Evolutionary conservation across 2,329 filamentous ascomycete genomes (phyloP), one percentile per base, ranked within the genome.

Genomic region (Penicillium rolfsii): DNA sequence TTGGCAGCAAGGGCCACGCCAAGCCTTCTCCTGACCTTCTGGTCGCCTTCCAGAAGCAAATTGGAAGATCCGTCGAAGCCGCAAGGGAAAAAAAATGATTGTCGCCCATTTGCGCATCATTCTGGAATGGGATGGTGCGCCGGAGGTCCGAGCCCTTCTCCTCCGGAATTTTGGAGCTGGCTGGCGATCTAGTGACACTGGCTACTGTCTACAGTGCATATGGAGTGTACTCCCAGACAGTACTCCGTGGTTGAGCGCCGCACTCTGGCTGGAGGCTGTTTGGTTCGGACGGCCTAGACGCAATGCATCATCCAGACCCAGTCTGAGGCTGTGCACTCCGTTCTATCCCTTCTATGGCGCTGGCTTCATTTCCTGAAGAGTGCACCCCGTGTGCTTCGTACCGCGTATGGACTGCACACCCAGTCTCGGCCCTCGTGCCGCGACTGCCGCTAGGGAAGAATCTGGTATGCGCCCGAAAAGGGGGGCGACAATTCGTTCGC

Each of bases 1-100:
- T 57, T 63, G 62, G 64, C 46, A 36, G 50, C 14, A 48, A 45
- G 36, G 14, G 2, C 35, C 50, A 53, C 30, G 65, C 67, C 64
- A 69, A 68, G 65, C 62, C 67, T 69, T 66, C 67, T 64, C 64
- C 64, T 67, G 60, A 63, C 62, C 67, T 70, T 70, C 67, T 64
- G 58, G 66, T 58, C 62, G 64, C 60, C 58, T 60, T 46, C 67
- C 63, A 68, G 67, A 70, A 70, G 67, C 61, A 52, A 26, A 64
- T 65, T 67, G 54, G 65, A 68, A 69, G 65, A 52, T 36, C 46
- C 38, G 36, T 68, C 45, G 59, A 66, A 66, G 56, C 45, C 30
- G 43, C 45, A 52, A 52, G 59, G 59, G 41, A 43, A 33, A 38
- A 52, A 50, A 61, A 60, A 48, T 28, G 36, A 14, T 14, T 2